Evolutionary conservation across 768 basidiomycete species (phyloP), one percentile per base, ranked within the genome.

Genomic region (Lentinula guzmanii): DNA sequence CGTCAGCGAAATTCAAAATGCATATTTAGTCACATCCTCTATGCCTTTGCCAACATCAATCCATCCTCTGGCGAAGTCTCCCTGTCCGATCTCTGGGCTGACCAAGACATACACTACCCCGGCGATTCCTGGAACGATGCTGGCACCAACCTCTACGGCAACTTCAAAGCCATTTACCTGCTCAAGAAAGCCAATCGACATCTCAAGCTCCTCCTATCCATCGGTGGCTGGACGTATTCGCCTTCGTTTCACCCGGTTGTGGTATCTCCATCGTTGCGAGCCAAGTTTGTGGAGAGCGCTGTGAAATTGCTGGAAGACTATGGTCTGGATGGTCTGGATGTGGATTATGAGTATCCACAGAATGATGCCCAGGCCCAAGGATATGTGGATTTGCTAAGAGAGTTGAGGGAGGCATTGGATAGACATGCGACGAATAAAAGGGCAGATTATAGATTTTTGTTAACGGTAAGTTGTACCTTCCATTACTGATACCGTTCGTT

Each of bases 161-260:
- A 96, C 73, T 85, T 98, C 76, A 97, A 96, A 70, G 91, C 91
- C 54, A 83, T 98, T 61, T 95, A 95, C 73, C 82, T 90, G 35
- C 79, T 98, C 65, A 98, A 98, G 81, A 89, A 95, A 70, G 72
- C 82, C 64, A 79, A 97, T 63, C 83, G 94, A 57, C 89, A 89
- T 63, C 79, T 94, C 70, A 91, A 90, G 65, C 80, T 88, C 16
- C 76, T 91, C 15, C 82, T 99, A 33, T 93, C 90, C 48, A 98
- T 99, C 57, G 96, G 96, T 13, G 96, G 96, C 5, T 98, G 94
- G 94, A 91, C 93, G 0, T 95, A 94, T 70, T 94, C 92, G 0
- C 84, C 92, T 33, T 84, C 85, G 46, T 92, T 98, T 75, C 90
- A 93, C 66, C 87, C 89, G 10, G 82, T 94, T 43, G 90, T 97